Evolutionary conservation across 1,139 yeast genomes (phyloP).

Genomic region (Suhomyces bolitotheri): DNA sequence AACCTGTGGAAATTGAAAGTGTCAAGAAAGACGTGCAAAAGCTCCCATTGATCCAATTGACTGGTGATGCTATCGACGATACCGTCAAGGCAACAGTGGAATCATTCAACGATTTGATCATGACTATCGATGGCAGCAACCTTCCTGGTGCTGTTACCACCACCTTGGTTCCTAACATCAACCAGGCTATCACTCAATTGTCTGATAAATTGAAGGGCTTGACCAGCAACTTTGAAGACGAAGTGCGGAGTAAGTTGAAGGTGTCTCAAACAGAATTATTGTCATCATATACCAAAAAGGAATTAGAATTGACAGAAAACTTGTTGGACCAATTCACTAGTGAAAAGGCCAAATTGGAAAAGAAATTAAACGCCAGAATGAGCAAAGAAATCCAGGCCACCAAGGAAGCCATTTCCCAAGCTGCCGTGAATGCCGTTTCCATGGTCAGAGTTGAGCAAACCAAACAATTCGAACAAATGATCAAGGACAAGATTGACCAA

Average conservation of each 20-base stretch:
- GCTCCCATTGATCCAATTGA: constrained; percentile 39
- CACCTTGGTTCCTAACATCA: constrained; percentile 32
- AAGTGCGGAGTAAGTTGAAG: constrained; percentile 39
- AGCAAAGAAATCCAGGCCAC: constrained; percentile 68
- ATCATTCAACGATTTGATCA: constrained; percentile 54
- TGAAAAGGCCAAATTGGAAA: constrained; percentile 64
- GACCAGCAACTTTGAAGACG: constrained; percentile 45
- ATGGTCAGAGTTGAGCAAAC: constrained; percentile 73
- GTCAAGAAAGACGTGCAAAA: constrained; percentile 33
- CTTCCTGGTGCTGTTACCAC: constrained; percentile 28
- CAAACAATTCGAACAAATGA: constrained; percentile 64
- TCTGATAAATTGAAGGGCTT: constrained; percentile 35
- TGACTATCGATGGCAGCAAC: constrained; percentile 45
- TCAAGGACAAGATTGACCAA: constrained; percentile 63
- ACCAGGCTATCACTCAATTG: constrained; percentile 34
- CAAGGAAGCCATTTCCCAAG: constrained; percentile 64
- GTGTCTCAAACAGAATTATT: constrained; percentile 52
- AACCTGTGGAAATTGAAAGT: constrained; percentile 42
- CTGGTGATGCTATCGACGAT: constrained; percentile 38
- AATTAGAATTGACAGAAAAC: constrained; percentile 50
- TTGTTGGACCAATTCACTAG: constrained; percentile 48
- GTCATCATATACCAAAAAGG: constrained; percentile 56
- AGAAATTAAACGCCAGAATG: constrained; percentile 61
- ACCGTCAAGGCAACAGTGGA: constrained; percentile 48
- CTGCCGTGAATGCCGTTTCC: constrained; percentile 76